Evolutionary conservation across 345 rosid genomes (phyloP).

Genomic region (Atalantia buxifolia): DNA sequence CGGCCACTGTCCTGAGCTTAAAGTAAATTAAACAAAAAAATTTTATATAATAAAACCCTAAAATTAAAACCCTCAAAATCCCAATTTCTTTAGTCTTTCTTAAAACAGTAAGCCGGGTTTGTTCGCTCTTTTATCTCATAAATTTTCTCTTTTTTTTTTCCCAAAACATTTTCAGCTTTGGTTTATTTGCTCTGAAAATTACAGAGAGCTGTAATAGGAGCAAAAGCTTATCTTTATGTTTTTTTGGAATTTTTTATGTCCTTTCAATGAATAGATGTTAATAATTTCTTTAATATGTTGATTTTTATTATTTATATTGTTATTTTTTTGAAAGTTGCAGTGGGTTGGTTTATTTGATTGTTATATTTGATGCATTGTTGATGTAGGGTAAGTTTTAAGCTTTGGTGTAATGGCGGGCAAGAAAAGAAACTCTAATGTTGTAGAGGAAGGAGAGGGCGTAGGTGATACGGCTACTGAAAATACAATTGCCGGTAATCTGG

Average conservation of each 20-base stretch:
- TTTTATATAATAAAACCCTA: background rate
- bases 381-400: background rate
- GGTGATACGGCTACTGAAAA: conserved; percentile 5
- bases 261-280: background rate
- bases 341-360: background rate
- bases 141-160: too few species aligned
- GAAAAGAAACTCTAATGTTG: conserved; percentile 43
- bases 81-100: background rate
- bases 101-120: background rate
- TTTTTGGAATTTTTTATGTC: background rate
- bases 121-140: background rate
- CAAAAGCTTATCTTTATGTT: background rate
- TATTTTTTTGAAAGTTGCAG: background rate
- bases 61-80: background rate
- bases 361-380: background rate
- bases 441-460: conserved; percentile 30
- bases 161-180: too few species aligned
- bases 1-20: too few species aligned
- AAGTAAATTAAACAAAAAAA: background rate
- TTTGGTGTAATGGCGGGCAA: conserved; percentile 47
- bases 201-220: background rate
- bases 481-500: background rate
- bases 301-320: background rate
- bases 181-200: too few species aligned
- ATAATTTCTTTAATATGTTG: background rate